Base-by-base conservation (phyloP, 805 yeast genomes). In the Yarrowia keelungensis region DNA sequence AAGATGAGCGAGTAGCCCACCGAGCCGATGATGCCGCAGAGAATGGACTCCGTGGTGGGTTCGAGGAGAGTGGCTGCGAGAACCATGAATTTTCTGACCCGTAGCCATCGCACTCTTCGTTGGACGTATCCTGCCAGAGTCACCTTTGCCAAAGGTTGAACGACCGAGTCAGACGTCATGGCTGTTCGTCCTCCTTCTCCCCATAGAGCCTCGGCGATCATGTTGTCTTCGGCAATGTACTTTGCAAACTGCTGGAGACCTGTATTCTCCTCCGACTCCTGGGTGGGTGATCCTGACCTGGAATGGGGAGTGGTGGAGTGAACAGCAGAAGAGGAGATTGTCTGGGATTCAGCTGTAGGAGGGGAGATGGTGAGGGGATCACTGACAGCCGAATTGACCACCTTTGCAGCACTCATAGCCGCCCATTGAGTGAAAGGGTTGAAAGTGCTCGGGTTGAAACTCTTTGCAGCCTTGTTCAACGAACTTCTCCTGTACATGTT, bases 201-300 rank as follows among this genome's bases (percentile, higher is more conserved):
- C 97, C 97, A 92, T 16, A 92, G 75, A 0, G 92, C 90, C 61
- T 90, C 91, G 5, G 91, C 97, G 71, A 92, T 92, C 96, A 91
- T 90, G 76, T 92, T 92, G 76, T 92, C 97, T 76, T 92, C 97
- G 7, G 97, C 97, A 74, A 92, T 92, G 76, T 88, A 92, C 69
- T 87, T 81, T 8, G 97, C 87, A 76, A 92, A 92, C 69, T 86
- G 85, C 65, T 87, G 82, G 51, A 92, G 81, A 0, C 94, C 90
- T 5, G 67, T 62, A 32, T 62, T 62, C 8, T 47, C 56, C 3
- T 45, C 42, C 1, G 53, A 2, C 7, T 59, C 53, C 4, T 46
- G 50, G 2, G 66, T 36, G 2, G 66, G 53, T 12, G 53, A 59
- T 5, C 26, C 35, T 22, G 66, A 45, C 2, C 53, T 16, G 8